These are phyloP conservation scores for Xylariaceae sp. DNA, from an alignment of 2,329 filamentous ascomycete species.

Conservation along the genomic window DNA sequence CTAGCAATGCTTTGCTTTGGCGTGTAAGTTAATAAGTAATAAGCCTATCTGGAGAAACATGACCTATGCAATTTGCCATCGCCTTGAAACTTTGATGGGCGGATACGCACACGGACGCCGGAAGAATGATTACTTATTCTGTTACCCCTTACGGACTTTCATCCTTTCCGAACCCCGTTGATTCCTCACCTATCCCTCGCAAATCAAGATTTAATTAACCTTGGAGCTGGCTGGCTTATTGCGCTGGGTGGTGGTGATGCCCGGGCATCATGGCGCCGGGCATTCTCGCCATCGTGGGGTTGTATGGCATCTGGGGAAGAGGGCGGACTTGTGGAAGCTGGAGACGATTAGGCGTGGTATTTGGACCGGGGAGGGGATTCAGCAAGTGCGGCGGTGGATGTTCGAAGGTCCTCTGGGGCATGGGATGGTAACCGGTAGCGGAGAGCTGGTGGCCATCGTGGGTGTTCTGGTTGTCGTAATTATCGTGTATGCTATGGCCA, in stretches of 20 bases:
- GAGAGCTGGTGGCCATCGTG: not conserved
- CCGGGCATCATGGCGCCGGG: constrained; percentile 3
- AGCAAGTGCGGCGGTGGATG: not conserved
- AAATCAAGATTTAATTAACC: too few species aligned
- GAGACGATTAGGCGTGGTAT: not conserved
- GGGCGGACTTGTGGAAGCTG: constrained; percentile 5
- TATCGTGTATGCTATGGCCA: not conserved
- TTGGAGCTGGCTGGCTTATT: not conserved
- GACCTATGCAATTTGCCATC: too few species aligned
- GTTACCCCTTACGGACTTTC: too few species aligned
- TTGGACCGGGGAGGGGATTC: not conserved
- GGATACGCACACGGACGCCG: too few species aligned
- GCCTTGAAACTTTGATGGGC: too few species aligned
- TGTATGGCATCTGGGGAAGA: not conserved
- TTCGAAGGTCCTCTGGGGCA: constrained; percentile 1
- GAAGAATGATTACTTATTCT: too few species aligned
- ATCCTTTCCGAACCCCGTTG: too few species aligned
- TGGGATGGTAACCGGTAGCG: not conserved
- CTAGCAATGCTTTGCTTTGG: too few species aligned
- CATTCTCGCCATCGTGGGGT: constrained; percentile 6
- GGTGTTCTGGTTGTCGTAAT: not conserved
- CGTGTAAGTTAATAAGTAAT: too few species aligned
- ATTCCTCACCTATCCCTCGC: too few species aligned
- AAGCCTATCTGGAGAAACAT: too few species aligned
- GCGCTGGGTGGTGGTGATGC: not conserved